Conservation (phyloP, 2,329 filamentous ascomycete species). For the Pseudopithomyces chartarum region DNA sequence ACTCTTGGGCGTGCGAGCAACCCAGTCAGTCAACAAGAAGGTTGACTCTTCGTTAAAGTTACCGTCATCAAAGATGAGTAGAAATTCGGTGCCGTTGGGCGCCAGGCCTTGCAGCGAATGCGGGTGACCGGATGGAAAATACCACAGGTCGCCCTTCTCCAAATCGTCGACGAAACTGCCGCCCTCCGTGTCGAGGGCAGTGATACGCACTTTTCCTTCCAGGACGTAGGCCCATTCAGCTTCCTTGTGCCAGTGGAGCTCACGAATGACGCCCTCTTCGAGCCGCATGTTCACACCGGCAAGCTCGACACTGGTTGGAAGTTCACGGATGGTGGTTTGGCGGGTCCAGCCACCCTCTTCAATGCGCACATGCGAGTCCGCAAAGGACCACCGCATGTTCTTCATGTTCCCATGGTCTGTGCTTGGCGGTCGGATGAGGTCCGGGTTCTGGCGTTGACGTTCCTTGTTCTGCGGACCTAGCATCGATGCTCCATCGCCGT, state of each 20-base stretch:
- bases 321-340: constrained; percentile 70
- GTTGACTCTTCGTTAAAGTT: constrained; percentile 69
- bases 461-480: constrained; percentile 72
- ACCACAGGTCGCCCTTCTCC: constrained; percentile 78
- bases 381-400: constrained; percentile 71
- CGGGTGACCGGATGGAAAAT: constrained; percentile 77
- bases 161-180: constrained; percentile 79
- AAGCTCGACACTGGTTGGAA: constrained; percentile 70
- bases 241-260: constrained; percentile 82
- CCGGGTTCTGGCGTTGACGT: constrained; percentile 71
- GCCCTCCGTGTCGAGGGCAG: constrained; percentile 74
- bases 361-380: constrained; percentile 53
- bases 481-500: constrained; percentile 66
- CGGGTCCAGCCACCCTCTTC: constrained; percentile 79
- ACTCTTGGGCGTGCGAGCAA: constrained; percentile 73
- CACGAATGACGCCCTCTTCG: constrained; percentile 72
- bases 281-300: constrained; percentile 81
- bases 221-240: constrained; percentile 80
- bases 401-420: constrained; percentile 73
- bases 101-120: constrained; percentile 77
- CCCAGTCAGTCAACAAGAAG: constrained; percentile 75
- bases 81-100: constrained; percentile 67
- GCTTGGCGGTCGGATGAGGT: constrained; percentile 72
- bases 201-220: constrained; percentile 72
- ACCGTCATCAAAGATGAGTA: constrained; percentile 66